phyloP scores from a whole-genome alignment of 73 alveolate genomes.

The Uronychia setigera region DNA sequence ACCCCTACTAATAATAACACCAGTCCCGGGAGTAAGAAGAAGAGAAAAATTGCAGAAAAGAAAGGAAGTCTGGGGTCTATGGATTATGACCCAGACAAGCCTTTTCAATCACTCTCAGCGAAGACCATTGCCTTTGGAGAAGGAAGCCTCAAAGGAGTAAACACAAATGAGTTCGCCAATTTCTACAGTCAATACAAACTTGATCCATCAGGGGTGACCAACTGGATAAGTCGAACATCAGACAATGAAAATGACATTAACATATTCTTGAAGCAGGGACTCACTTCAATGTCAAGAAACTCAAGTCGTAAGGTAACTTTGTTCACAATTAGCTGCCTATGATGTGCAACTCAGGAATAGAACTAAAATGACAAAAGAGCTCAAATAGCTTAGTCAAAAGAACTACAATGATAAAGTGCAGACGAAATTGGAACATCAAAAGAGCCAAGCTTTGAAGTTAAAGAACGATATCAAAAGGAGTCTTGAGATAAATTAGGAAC shows the following conservation, averaged over 20 bases:
- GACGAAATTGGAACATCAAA: neutral
- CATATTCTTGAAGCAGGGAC: neutral
- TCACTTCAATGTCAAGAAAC: neutral
- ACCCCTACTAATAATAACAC: no score
- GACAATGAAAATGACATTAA: neutral
- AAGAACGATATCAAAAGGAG: neutral
- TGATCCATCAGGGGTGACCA: neutral
- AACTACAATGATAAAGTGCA: neutral
- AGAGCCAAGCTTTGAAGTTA: neutral
- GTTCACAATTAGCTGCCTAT: neutral
- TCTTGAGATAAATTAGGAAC: neutral
- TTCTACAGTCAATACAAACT: neutral
- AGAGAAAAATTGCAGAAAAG: no score
- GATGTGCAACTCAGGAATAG: neutral
- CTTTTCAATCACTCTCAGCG: neutral
- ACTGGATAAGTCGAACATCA: neutral
- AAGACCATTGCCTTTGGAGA: neutral
- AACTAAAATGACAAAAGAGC: neutral
- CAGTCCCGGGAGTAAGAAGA: no score
- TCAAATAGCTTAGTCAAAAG: neutral
- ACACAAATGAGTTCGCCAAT: neutral
- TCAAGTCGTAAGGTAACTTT: neutral
- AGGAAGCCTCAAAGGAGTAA: neutral
- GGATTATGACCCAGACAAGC: neutral
- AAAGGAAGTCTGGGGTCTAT: neutral